These are phyloP conservation scores for Hyphopichia fennica DNA, from an alignment of 1,139 yeast species.

Conservation along the genomic window DNA sequence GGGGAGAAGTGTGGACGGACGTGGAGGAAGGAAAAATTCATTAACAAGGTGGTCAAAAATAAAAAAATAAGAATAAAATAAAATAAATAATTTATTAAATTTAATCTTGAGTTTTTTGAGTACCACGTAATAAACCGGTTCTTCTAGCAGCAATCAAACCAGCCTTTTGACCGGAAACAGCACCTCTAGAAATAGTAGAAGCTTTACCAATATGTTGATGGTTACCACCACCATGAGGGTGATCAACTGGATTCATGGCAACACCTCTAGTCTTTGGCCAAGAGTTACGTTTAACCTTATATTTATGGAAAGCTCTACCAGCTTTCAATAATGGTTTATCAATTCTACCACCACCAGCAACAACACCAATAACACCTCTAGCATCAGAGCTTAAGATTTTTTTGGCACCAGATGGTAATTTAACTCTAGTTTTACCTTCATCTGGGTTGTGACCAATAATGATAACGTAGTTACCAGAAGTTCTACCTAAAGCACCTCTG, in stretches of 20 bases:
- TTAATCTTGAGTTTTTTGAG: slow-evolving; percentile 79
- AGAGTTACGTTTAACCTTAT: slow-evolving; percentile 94
- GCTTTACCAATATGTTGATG: slow-evolving; percentile 99
- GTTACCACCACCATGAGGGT: slow-evolving; percentile 99
- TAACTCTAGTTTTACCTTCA: slow-evolving; percentile 98
- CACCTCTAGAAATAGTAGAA: slow-evolving; percentile 94
- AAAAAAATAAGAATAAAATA: background rate
- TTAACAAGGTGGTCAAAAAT: background rate
- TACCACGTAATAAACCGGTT: slow-evolving; percentile 98
- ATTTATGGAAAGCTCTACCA: slow-evolving; percentile 99
- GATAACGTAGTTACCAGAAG: slow-evolving; percentile 99
- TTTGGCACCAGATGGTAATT: slow-evolving; percentile 99
- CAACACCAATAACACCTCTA: slow-evolving; percentile 99
- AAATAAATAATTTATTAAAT: background rate
- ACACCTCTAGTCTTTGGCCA: slow-evolving; percentile 99
- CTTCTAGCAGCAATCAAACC: slow-evolving; percentile 99
- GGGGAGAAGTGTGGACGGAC: background rate
- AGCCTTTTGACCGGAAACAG: slow-evolving; percentile 98
- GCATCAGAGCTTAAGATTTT: slow-evolving; percentile 92
- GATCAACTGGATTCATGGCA: slow-evolving; percentile 97
- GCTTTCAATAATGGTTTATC: slow-evolving; percentile 99
- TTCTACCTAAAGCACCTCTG: slow-evolving; percentile 99
- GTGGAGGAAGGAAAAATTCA: background rate
- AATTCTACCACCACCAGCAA: slow-evolving; percentile 99
- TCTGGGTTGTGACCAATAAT: slow-evolving; percentile 99